phyloP scores from a whole-genome alignment of 225 moss, liverwort and hornwort species.

The Takakia lepidozioides region DNA sequence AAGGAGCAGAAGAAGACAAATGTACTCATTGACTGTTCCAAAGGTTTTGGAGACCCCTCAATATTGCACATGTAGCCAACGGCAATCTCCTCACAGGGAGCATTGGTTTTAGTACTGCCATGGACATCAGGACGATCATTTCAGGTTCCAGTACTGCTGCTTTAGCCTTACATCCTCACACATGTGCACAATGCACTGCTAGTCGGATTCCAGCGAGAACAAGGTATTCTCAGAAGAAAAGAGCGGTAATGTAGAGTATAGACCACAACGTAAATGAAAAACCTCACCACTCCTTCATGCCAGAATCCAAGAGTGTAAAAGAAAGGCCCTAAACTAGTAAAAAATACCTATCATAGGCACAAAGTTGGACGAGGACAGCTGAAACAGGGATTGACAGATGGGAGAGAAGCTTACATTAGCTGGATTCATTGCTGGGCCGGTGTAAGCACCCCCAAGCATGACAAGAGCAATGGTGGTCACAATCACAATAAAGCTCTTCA shows the following conservation, averaged over 20 bases:
- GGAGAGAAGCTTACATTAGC: slow-evolving; percentile 24
- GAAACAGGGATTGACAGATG: not conserved
- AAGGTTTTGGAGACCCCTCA: no score
- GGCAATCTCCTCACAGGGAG: no score
- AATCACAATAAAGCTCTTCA: slow-evolving; percentile 50
- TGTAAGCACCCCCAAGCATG: slow-evolving; percentile 29
- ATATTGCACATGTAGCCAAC: no score
- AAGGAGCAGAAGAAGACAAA: not conserved
- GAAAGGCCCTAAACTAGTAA: no score
- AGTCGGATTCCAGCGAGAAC: no score
- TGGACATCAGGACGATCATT: no score
- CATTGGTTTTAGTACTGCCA: no score
- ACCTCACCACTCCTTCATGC: not conserved
- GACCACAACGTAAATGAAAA: not conserved
- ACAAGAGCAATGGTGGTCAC: slow-evolving; percentile 41
- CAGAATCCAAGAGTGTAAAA: no score
- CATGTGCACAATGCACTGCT: no score
- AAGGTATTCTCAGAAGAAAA: not conserved
- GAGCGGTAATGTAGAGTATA: not conserved
- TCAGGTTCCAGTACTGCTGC: no score
- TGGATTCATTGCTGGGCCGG: slow-evolving; percentile 86
- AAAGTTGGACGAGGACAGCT: not conserved
- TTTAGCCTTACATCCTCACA: no score
- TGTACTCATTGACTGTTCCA: not conserved
- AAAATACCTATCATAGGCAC: not conserved